phyloP scores from a whole-genome alignment of 2,329 filamentous ascomycete species.

The Diplodia sapinea region DNA sequence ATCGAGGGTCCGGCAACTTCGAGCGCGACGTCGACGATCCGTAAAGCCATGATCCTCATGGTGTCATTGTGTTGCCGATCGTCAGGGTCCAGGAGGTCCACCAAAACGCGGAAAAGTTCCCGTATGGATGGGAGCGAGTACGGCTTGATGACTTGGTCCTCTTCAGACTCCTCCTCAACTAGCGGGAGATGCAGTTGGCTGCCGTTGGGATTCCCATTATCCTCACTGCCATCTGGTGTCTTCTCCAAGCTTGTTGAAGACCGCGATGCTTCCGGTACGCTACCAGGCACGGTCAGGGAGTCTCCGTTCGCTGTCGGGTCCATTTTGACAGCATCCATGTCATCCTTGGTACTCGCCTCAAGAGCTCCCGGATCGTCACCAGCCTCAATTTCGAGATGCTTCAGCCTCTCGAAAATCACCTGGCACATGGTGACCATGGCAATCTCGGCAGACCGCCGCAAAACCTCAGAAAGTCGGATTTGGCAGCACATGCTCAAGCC shows the following conservation, averaged over 20 bases:
- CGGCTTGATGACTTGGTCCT: conserved; percentile 70
- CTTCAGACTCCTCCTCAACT: conserved; percentile 48
- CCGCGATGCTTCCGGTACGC: conserved; percentile 45
- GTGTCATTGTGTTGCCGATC: conserved; percentile 91
- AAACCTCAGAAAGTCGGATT: conserved; percentile 83
- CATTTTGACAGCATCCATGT: conserved; percentile 81
- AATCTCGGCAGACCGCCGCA: conserved; percentile 90
- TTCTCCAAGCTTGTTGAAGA: conserved; percentile 43
- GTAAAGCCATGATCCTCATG: conserved; percentile 95
- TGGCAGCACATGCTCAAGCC: conserved; percentile 97
- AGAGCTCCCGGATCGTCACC: conserved; percentile 69
- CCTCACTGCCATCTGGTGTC: conserved; percentile 45
- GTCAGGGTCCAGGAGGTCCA: conserved; percentile 91
- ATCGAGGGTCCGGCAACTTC: conserved; percentile 97
- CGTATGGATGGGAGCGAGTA: conserved; percentile 94
- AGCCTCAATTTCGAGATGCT: conserved; percentile 79
- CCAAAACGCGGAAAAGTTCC: conserved; percentile 90
- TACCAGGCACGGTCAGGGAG: conserved; percentile 49
- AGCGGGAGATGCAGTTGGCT: conserved; percentile 53
- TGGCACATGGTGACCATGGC: conserved; percentile 99
- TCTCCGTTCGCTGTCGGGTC: conserved; percentile 74
- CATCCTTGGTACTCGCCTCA: conserved; percentile 69
- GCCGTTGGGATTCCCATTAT: conserved; percentile 46
- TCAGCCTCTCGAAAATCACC: conserved; percentile 93
- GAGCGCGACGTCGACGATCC: conserved; percentile 95